These are phyloP conservation scores for Cercospora berteroae DNA, from an alignment of 2,329 filamentous ascomycete species.

Conservation along the genomic window DNA sequence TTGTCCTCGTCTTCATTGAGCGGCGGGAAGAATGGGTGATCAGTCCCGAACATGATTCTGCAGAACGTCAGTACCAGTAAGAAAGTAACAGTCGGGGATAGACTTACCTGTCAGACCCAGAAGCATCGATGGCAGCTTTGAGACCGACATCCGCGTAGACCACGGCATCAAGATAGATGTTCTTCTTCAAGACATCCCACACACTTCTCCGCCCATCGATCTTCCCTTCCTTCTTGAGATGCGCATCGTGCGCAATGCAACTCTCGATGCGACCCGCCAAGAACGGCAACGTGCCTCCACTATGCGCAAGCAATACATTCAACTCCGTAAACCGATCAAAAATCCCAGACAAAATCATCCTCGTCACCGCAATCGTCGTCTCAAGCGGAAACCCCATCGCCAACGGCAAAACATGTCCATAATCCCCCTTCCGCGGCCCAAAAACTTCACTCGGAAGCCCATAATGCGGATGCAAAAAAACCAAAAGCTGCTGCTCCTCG, in stretches of 20 bases:
- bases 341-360: conserved; percentile 83
- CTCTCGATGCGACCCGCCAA: conserved; percentile 84
- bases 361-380: conserved; percentile 82
- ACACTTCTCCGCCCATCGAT: conserved; percentile 56
- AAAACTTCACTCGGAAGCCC: conserved; percentile 78
- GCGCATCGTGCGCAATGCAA: conserved; percentile 78
- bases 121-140: conserved; percentile 66
- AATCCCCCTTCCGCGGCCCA: conserved; percentile 69
- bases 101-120: conserved; percentile 61
- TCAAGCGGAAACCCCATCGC: conserved; percentile 88
- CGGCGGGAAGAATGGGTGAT: conserved; percentile 84
- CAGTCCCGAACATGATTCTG: conserved; percentile 55
- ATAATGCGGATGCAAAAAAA: conserved; percentile 92
- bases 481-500: conserved; percentile 60
- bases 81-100: background rate
- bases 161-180: conserved; percentile 85
- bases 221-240: conserved; percentile 62
- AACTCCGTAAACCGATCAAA: conserved; percentile 73
- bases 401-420: conserved; percentile 83
- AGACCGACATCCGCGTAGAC: conserved; percentile 75
- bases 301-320: conserved; percentile 78
- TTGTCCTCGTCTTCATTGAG: conserved; percentile 59
- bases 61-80: background rate
- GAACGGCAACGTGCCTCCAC: conserved; percentile 84
- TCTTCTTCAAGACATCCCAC: conserved; percentile 67